Evolutionary conservation across 768 basidiomycete genomes (phyloP).

Genomic region (Leccinum truebloodii): DNA sequence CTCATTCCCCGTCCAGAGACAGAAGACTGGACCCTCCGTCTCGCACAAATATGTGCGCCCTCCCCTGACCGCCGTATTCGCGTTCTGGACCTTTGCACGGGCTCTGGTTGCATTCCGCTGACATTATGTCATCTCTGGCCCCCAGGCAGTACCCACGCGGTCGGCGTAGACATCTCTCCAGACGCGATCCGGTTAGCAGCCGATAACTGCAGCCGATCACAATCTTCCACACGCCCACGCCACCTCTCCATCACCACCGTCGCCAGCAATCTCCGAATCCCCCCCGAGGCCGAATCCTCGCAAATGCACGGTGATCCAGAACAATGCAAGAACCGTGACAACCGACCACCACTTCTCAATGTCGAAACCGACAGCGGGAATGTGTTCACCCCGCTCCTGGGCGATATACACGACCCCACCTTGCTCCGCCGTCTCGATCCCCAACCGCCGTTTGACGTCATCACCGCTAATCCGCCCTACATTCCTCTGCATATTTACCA

Average conservation of each 20-base stretch:
- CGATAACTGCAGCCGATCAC: slow-evolving; percentile 42
- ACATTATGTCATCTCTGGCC: slow-evolving; percentile 72
- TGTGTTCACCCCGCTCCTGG: slow-evolving; percentile 42
- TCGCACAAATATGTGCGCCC: slow-evolving; percentile 50
- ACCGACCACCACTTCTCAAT: neutral
- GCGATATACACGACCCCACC: slow-evolving; percentile 40
- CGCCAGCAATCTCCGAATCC: slow-evolving; percentile 5
- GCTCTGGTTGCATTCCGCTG: slow-evolving; percentile 89
- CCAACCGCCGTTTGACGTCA: slow-evolving; percentile 62
- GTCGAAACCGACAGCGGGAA: slow-evolving; percentile 14
- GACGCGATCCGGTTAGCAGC: slow-evolving; percentile 53
- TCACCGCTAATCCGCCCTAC: slow-evolving; percentile 89
- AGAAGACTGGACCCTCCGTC: slow-evolving; percentile 72
- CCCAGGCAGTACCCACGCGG: slow-evolving; percentile 50
- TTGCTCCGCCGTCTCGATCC: slow-evolving; percentile 33
- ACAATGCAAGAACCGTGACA: neutral
- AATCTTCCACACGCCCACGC: slow-evolving; percentile 9
- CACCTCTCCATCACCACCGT: slow-evolving; percentile 17
- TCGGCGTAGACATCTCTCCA: slow-evolving; percentile 68
- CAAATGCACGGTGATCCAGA: neutral
- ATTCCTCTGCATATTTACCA: slow-evolving; percentile 69
- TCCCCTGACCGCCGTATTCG: slow-evolving; percentile 33
- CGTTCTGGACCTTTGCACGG: slow-evolving; percentile 90
- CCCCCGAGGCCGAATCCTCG: slow-evolving; percentile 1
- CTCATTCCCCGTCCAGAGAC: slow-evolving; percentile 97